Evolutionary conservation across 1,139 yeast species (phyloP).

Genomic region (Blastobotrys raffinosifermentans): DNA sequence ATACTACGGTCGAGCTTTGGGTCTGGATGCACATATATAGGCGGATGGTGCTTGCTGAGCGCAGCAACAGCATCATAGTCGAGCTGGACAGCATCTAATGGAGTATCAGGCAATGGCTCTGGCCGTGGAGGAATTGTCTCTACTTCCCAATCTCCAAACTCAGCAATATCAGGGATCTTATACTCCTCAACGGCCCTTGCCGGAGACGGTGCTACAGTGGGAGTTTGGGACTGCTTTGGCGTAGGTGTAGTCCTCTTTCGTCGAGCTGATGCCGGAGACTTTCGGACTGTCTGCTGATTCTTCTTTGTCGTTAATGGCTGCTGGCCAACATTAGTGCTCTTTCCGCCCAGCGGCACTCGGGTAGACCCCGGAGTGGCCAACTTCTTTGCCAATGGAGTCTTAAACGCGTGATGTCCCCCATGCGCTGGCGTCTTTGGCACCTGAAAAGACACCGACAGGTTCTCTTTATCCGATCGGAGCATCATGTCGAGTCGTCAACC

Average conservation of each 20-base stretch:
- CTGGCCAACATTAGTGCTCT: constrained; percentile 19
- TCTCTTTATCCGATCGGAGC: constrained; percentile 22
- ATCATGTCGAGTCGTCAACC: constrained; percentile 11
- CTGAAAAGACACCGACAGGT: constrained; percentile 18
- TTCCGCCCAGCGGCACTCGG: constrained; percentile 25
- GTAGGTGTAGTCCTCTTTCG: constrained; percentile 3
- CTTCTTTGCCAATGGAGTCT: constrained; percentile 10
- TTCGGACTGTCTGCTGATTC: constrained; percentile 6
- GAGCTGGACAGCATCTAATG: constrained; percentile 22
- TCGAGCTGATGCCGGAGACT: constrained; percentile 5
- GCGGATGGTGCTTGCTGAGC: neutral
- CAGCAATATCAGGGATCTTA: constrained; percentile 4
- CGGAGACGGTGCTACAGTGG: constrained; percentile 2
- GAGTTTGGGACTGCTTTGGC: neutral
- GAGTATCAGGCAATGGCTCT: constrained; percentile 17
- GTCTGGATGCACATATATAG: neutral
- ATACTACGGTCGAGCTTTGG: constrained; percentile 1
- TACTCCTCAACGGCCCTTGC: constrained; percentile 2
- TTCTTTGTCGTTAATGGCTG: constrained; percentile 7
- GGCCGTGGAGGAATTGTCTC: constrained; percentile 20
- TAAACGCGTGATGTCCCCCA: constrained; percentile 6
- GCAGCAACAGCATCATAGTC: constrained; percentile 13
- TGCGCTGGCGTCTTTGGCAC: constrained; percentile 18
- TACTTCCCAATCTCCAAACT: constrained; percentile 18
- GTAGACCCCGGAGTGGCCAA: constrained; percentile 14